Base-by-base conservation (phyloP, 768 basidiomycete genomes). In the Inosperma sp. region DNA sequence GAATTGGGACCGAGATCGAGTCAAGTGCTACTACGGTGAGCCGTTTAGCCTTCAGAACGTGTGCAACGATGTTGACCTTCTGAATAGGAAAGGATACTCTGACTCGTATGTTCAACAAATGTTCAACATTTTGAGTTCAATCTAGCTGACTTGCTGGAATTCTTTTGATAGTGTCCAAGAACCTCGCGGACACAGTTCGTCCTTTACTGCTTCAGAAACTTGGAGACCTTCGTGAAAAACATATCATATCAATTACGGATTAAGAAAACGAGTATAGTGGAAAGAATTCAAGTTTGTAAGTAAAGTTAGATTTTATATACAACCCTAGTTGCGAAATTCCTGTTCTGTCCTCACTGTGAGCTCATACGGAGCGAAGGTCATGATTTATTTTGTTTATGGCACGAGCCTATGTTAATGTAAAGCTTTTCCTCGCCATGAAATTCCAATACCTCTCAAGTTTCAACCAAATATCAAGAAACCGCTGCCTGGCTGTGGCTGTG, bases 31-130 rank as follows among this genome's bases (percentile, higher is more conserved):
- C 35, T 37, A 37, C 10, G 35, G 35, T 37, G 13, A 17, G 35
- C 22, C 16, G 3, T 37, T 37, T 37, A 17, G 7, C 16, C 8
- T 37, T 37, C 35, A n/a, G n/a, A 37, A 6, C 35, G 13, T 37
- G 9, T 3, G 16, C 16, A 4, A 19, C 17, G 16, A 12, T 37
- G n/a, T 37, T 37, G 35, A 37, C 35, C 22, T 10, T 37, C 16
- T 37, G 35, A 37, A 17, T 37, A 37, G 35, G 35, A 17, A 37
- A 7, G 35, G 35, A 37, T 37, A 17, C 16, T 19, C 35, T 37
- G 35, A 37, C 35, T 37, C 16, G 35, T 37, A 37, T 36, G 34
- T 36, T 36, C n/a, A n/a, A n/a, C n/a, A n/a, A n/a, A n/a, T n/a
- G n/a, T n/a, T n/a, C n/a, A n/a, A 37, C 2, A 5, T 16, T 37